Evolutionary conservation across 1,139 yeast species (phyloP).

Genomic region (Meyerozyma athensensis): DNA sequence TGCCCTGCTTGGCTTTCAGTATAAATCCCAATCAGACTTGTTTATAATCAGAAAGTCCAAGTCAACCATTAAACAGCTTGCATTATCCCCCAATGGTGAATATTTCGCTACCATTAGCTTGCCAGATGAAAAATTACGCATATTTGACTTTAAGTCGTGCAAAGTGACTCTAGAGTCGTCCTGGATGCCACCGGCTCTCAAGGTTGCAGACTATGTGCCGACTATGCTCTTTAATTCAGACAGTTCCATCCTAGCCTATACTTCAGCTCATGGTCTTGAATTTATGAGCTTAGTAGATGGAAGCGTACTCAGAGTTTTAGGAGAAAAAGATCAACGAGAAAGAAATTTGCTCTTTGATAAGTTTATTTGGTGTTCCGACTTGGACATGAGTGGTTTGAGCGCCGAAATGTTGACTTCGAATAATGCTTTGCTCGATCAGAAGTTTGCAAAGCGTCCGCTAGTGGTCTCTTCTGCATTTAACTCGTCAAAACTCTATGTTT

Average conservation of each 20-base stretch:
- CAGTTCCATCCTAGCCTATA: slow-evolving; percentile 27
- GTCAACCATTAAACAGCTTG: slow-evolving; percentile 17
- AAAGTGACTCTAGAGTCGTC: slow-evolving; percentile 14
- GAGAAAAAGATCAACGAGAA: slow-evolving; percentile 26
- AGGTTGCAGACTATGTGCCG: not conserved
- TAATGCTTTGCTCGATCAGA: slow-evolving; percentile 30
- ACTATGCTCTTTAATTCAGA: slow-evolving; percentile 27
- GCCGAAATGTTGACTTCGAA: slow-evolving; percentile 34
- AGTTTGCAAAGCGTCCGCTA: slow-evolving; percentile 26
- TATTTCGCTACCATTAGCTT: slow-evolving; percentile 21
- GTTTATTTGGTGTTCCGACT: slow-evolving; percentile 12
- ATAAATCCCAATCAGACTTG: slow-evolving; percentile 40
- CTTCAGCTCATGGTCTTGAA: slow-evolving; percentile 32
- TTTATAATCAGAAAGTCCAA: slow-evolving; percentile 33
- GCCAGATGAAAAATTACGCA: slow-evolving; percentile 27
- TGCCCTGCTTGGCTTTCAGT: slow-evolving; percentile 24
- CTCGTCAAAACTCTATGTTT: slow-evolving; percentile 4
- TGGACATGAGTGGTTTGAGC: slow-evolving; percentile 16
- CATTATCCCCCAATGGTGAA: slow-evolving; percentile 21
- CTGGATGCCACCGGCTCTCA: not conserved
- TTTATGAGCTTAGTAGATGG: slow-evolving; percentile 26
- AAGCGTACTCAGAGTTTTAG: slow-evolving; percentile 22
- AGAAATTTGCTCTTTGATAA: slow-evolving; percentile 21
- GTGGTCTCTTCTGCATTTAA: slow-evolving; percentile 27
- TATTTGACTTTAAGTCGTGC: slow-evolving; percentile 32